phyloP scores from a whole-genome alignment of 1,139 yeast genomes.

The Scheffersomyces parashehatae region DNA sequence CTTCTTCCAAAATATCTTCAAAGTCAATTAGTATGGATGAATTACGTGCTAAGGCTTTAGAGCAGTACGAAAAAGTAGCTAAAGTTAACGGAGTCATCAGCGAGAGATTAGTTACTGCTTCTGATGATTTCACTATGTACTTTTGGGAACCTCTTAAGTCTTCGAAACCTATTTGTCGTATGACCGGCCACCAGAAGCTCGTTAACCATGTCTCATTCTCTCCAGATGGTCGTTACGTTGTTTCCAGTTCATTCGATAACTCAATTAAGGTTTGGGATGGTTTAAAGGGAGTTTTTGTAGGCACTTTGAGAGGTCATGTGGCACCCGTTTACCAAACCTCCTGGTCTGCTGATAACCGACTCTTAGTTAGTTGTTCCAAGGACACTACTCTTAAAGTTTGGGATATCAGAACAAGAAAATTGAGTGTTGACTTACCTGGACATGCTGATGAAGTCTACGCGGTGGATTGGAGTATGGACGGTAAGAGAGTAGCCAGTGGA shows the following conservation, averaged over 20 bases:
- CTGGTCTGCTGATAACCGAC: slow-evolving; percentile 94
- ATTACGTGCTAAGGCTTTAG: slow-evolving; percentile 35
- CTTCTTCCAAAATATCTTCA: slow-evolving; percentile 20
- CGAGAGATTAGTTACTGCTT: slow-evolving; percentile 90
- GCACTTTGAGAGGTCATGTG: slow-evolving; percentile 94
- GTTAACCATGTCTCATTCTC: slow-evolving; percentile 96
- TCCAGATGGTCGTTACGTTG: slow-evolving; percentile 91
- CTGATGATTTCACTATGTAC: slow-evolving; percentile 97
- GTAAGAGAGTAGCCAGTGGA: slow-evolving; percentile 89
- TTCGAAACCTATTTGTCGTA: slow-evolving; percentile 80
- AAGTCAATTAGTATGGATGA: slow-evolving; percentile 28
- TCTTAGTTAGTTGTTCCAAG: slow-evolving; percentile 89
- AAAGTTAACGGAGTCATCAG: slow-evolving; percentile 64
- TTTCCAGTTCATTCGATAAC: slow-evolving; percentile 93
- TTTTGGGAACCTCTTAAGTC: slow-evolving; percentile 90
- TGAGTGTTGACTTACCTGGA: slow-evolving; percentile 90
- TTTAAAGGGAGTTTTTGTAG: slow-evolving; percentile 80
- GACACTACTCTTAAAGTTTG: slow-evolving; percentile 97
- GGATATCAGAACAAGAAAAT: slow-evolving; percentile 86
- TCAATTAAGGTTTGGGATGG: slow-evolving; percentile 97
- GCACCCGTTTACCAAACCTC: slow-evolving; percentile 99
- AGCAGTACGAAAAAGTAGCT: slow-evolving; percentile 76
- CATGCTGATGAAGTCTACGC: slow-evolving; percentile 95
- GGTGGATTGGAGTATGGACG: slow-evolving; percentile 98
- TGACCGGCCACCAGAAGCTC: slow-evolving; percentile 97